Base-by-base conservation (phyloP, 345 rosid genomes). In the Salix caprea region DNA sequence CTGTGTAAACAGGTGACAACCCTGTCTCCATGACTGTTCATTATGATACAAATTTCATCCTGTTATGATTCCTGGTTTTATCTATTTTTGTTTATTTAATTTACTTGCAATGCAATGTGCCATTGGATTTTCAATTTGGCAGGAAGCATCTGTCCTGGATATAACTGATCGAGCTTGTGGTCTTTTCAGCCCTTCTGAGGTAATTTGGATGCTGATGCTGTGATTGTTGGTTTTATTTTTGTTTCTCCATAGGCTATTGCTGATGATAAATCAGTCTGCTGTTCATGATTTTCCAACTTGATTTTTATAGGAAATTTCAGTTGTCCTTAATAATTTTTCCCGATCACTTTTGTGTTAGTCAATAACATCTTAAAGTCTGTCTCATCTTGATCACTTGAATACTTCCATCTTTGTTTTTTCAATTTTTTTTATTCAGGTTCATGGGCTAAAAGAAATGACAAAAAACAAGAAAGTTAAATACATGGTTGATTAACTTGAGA, bases 141-240 rank as follows among this genome's bases (percentile, higher is more conserved):
- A 96, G 99, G 98, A 96, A 89, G 92, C 97, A 78, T 91, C 98
- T 54, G 81, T 96, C 85, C 87, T 91, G 84, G 90, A 94, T 82
- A 82, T 88, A 74, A 90, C 93, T 36, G 88, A 91, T 83, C 97
- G 86, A 87, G 92, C 98, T 71, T 96, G 99, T 81, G 90, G 82
- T 73, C 97, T 96, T 84, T 92, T 96, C 84, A 87, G 77, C 62
- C 88, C 91, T 26, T 78, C 86, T 23, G 97, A 96, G 97, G 98
- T 96, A 85, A 65, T 67, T 13, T 1, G 19, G 23, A 24, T 67
- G 3, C 74, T 65, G 65, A 4, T 36, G 36, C 36, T 70, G 69
- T 70, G 62, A 34, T 36, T 16, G 58, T 39, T 12, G 70, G 37
- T 50, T 28, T 44, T 30, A 12, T 64, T n/a, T 23, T 4, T 66